These are phyloP conservation scores for Hibiscus mutabilis DNA, from an alignment of 345 rosid genomes.

Conservation along the genomic window DNA sequence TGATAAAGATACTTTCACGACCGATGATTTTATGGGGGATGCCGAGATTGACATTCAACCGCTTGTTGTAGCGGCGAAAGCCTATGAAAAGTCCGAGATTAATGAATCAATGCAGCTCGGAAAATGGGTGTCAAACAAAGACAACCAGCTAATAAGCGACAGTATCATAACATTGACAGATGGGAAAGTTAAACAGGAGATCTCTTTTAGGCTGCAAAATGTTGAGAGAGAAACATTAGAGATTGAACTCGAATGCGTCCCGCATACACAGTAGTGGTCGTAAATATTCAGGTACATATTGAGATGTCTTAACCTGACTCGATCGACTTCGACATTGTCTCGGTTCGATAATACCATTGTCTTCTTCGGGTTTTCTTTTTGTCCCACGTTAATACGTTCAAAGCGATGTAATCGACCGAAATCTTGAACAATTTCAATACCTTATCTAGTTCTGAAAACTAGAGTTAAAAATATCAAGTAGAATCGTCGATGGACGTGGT, in stretches of 20 bases:
- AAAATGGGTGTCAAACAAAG: conserved; percentile 67
- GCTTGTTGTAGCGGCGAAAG: conserved; percentile 73
- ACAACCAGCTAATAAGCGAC: conserved; percentile 61
- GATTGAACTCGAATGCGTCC: conserved; percentile 90
- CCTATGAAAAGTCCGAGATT: conserved; percentile 49
- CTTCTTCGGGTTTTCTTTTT: background rate
- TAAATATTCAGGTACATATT: background rate
- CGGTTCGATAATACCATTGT: background rate
- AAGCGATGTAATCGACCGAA: background rate
- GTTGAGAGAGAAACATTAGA: conserved; percentile 85
- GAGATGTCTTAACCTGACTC: background rate
- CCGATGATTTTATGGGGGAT: conserved; percentile 97
- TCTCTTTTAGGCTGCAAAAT: conserved; percentile 68
- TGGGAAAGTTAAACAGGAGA: conserved; percentile 75
- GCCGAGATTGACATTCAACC: conserved; percentile 96
- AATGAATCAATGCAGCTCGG: conserved; percentile 61
- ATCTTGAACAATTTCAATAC: background rate
- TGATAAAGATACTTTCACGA: conserved; percentile 79
- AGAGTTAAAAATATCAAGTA: background rate
- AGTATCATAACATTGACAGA: conserved; percentile 58
- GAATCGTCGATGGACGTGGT: background rate
- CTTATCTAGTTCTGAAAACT: too few relatives aligned
- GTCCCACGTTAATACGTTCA: background rate
- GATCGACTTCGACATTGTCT: background rate
- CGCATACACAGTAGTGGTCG: conserved; percentile 59